Base-by-base conservation (phyloP, 306 rosid genomes). In the Bauhinia variegata region DNA sequence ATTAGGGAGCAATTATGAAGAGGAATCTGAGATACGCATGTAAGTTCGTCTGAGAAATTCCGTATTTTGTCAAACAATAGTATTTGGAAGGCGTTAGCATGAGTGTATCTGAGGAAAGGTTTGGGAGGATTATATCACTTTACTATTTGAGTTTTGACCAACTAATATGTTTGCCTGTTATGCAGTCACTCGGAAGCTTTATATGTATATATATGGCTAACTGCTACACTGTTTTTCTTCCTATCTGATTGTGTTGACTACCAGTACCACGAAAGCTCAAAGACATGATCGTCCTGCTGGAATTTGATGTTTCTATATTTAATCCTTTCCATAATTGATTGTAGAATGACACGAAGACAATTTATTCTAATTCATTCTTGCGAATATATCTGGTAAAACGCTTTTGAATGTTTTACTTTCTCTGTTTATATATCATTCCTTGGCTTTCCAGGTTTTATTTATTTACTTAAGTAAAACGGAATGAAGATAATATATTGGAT, bases 401-500 rank as follows among this genome's bases (percentile, higher is more conserved):
- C n/a, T n/a, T n/a, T n/a, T n/a, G n/a, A n/a, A n/a, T n/a, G n/a
- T 39, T 68, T 46, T 50, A 37, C 1, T 68, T 72, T 5, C 65
- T 63, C 66, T 34, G 49, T 56, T 53, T 65, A 32, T 37, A 14
- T 37, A 6, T 70, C 11, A 31, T 65, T n/a, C n/a, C 5, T 34
- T 71, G 55, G 54, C 17, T 4, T 77, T 58, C 71, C 78, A 92
- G 96, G 96, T 92, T n/a, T n/a, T n/a, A n/a, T 72, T 81, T 85
- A 17, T 89, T 96, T n/a, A n/a, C n/a, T n/a, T 92, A 95, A 55
- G 18, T 64, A 75, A 81, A 80, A 72, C 77, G 87, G 58, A 79
- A 80, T 42, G 85, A 79, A 78, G 77, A 87, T 46, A 85, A 79
- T 68, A 64, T 92, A 63, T 92, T 80, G 68, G 93, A 92, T 71